Conservation (phyloP, 129 eudicot species). For the Silybum marianum region DNA sequence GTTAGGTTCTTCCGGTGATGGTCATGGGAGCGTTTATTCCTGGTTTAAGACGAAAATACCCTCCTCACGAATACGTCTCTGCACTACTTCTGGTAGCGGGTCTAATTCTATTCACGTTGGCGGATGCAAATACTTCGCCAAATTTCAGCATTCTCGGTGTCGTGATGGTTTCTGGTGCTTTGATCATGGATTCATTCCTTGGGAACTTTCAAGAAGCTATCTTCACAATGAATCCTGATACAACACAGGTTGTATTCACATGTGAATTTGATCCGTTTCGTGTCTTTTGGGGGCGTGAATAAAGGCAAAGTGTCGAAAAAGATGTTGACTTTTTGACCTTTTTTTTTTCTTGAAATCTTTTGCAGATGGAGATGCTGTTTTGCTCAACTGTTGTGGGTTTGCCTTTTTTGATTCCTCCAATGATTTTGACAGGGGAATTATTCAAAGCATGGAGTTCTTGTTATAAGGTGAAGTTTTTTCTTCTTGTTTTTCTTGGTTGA, state of each 20-base stretch:
- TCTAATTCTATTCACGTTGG: conserved; percentile 79
- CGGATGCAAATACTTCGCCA: conserved; percentile 90
- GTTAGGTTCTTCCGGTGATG: conserved; percentile 91
- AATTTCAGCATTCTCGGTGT: conserved; percentile 92
- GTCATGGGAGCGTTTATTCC: conserved; percentile 96
- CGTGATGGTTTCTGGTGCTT: conserved; percentile 82
- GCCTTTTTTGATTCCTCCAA: conserved; percentile 96
- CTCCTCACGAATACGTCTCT: conserved; percentile 76
- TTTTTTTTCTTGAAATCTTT: conserved; percentile 1
- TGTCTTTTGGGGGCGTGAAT: not conserved
- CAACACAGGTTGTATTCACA: conserved; percentile 67
- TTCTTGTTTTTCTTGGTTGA: not conserved
- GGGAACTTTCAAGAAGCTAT: conserved; percentile 97
- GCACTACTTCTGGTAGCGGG: conserved; percentile 82
- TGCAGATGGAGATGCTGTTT: conserved; percentile 94
- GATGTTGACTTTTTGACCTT: conserved; percentile 9
- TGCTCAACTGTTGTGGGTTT: conserved; percentile 93
- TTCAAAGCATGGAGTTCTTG: conserved; percentile 89
- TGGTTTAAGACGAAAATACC: conserved; percentile 85
- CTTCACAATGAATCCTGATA: conserved; percentile 81
- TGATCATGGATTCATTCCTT: conserved; percentile 85
- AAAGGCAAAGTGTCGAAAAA: not conserved
- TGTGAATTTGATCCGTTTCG: conserved; percentile 1
- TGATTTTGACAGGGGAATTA: conserved; percentile 87
- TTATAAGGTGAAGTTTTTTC: conserved; percentile 49